Conservation (phyloP, 2,329 filamentous ascomycete genomes). For the Colletotrichum caudatum region DNA sequence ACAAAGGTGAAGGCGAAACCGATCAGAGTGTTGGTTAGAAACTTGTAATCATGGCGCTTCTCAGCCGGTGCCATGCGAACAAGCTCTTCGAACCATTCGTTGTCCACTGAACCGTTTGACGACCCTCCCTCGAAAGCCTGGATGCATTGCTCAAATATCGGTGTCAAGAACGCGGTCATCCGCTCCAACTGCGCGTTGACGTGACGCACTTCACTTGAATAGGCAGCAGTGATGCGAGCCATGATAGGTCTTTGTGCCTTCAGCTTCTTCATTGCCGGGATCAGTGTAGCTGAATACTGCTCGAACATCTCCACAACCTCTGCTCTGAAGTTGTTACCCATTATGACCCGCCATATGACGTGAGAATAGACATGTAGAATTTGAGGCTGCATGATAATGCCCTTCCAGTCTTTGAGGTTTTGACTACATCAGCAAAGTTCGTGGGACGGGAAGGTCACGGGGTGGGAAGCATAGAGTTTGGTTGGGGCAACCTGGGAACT, state of each 20-base stretch:
- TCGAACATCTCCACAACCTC: slow-evolving; percentile 29
- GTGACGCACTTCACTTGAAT: slow-evolving; percentile 24
- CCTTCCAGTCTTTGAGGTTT: background rate
- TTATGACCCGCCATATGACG: slow-evolving; percentile 34
- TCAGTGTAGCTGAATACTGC: slow-evolving; percentile 29
- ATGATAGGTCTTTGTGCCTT: slow-evolving; percentile 33
- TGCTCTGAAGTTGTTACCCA: slow-evolving; percentile 18
- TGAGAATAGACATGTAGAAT: slow-evolving; percentile 34
- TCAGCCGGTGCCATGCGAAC: slow-evolving; percentile 28
- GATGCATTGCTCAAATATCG: slow-evolving; percentile 17
- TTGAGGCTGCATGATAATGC: slow-evolving; percentile 33
- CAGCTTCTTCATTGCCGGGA: slow-evolving; percentile 32
- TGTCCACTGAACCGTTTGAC: background rate
- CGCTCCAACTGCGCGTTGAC: slow-evolving; percentile 26
- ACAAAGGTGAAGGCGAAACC: slow-evolving; percentile 37
- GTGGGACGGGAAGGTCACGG: too few species aligned
- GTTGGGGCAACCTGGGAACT: background rate
- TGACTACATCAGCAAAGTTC: background rate
- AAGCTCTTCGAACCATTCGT: slow-evolving; percentile 34
- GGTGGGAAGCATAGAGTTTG: background rate
- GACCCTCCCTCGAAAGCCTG: slow-evolving; percentile 15
- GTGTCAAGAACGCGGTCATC: slow-evolving; percentile 18
- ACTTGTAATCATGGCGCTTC: slow-evolving; percentile 29
- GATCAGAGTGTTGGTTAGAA: slow-evolving; percentile 35
- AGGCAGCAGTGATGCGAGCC: slow-evolving; percentile 33